Base-by-base conservation (phyloP, 1,139 yeast genomes). In the Hansenula anomala region DNA sequence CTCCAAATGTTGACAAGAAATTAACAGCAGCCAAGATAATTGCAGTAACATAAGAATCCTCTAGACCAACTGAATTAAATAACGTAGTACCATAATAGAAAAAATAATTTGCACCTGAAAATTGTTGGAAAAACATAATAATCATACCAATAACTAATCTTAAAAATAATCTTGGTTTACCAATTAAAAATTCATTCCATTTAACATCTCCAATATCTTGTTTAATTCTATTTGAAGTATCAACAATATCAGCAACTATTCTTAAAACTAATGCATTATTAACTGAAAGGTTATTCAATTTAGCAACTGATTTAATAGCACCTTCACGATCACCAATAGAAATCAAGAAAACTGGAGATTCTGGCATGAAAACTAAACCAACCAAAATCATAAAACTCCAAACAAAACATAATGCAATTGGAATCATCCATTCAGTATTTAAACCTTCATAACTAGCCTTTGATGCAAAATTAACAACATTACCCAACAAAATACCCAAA, bases 1-100 rank as follows among this genome's bases (percentile, higher is more conserved):
- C 87, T 25, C 69, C 71, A 58, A 84, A 78, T 3, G 95, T 84
- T n/a, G 90, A 76, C 19, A 69, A 72, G 59, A 86, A 82, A 65
- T 86, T 85, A 45, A 86, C 88, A 40, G 75, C 67, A 58, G 90
- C 89, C 43, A 86, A 68, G 44, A 85, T 69, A 43, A 87, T 80
- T 11, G 94, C 76, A 18, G 92, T 60, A 5, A 49, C 36, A 39
- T 59, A 65, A 10, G 69, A 52, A 42, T 69, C 67, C 3, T 55
- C 44, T 38, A 75, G 59, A 42, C 81, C 80, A 28, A 75, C 71
- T 38, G 61, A 58, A 44, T 66, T 56, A 61, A 76, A 76, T 52
- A 76, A 66, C 14, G 75, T 60, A n/a, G 81, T 73, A 43, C 81
- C 79, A 46, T 65, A 75, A 56, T 73, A 74, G 57, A 74, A 72